These are phyloP conservation scores for Candida ficus DNA, from an alignment of 805 yeast genomes.

Conservation along the genomic window DNA sequence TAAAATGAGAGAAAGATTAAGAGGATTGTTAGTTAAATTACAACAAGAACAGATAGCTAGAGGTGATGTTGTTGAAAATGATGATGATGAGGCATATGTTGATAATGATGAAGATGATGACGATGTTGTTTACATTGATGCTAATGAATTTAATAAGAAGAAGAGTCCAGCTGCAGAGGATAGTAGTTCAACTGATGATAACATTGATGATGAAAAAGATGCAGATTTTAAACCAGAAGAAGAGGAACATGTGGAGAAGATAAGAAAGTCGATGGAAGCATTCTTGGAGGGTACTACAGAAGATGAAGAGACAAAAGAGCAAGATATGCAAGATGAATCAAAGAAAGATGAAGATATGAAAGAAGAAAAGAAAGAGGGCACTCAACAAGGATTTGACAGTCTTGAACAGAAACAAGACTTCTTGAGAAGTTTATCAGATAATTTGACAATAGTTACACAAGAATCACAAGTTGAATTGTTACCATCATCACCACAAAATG, in stretches of 20 bases:
- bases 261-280: too few relatives aligned
- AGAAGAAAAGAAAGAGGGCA: not conserved
- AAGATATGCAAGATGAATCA: too few relatives aligned
- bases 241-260: too few relatives aligned
- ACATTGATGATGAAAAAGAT: not conserved
- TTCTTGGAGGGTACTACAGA: not conserved
- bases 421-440: too few relatives aligned
- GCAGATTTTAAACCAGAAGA: not conserved
- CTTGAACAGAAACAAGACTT: too few relatives aligned
- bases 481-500: too few relatives aligned
- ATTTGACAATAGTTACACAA: too few relatives aligned
- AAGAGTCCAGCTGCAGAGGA: not conserved
- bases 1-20: slow-evolving; percentile 3
- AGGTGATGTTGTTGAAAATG: slow-evolving; percentile 5
- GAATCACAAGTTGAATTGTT: too few relatives aligned
- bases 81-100: not conserved
- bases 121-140: slow-evolving; percentile 7
- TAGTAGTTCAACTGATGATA: not conserved
- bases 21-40: not conserved
- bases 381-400: too few relatives aligned
- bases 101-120: slow-evolving; percentile 4
- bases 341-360: not conserved
- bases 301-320: not conserved
- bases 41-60: slow-evolving; percentile 2
- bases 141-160: slow-evolving; percentile 3